Percentiles rank a stretch among this genome's conserved stretches.
Conservation (phyloP, 2,329 filamentous ascomycete genomes). For the Colletotrichum coccodes region DNA sequence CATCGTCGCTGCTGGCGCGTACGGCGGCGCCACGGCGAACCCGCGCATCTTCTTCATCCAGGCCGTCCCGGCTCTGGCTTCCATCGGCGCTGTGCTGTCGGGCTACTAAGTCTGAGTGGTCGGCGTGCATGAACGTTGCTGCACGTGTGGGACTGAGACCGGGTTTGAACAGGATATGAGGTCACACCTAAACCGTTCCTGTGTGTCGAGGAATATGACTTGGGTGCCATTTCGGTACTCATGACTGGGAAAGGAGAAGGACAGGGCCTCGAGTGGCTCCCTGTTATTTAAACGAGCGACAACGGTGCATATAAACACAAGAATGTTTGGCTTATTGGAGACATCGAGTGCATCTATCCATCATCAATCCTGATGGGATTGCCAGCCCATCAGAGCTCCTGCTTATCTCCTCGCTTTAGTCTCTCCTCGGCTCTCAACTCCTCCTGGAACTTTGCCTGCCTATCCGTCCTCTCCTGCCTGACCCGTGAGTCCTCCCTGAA, state of each 20-base stretch:
- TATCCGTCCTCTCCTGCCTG: conserved; percentile 21
- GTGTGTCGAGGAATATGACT: background rate
- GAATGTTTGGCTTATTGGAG: background rate
- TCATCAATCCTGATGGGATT: background rate
- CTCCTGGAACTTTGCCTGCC: conserved; percentile 18
- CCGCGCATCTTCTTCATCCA: conserved; percentile 56
- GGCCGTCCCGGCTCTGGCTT: conserved; percentile 46
- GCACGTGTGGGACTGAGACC: background rate
- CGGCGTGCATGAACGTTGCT: background rate
- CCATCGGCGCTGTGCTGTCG: conserved; percentile 41
- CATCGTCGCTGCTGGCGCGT: conserved; percentile 55
- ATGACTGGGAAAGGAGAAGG: background rate
- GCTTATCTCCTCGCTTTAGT: conserved; percentile 14
- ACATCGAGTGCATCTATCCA: too few relatives aligned
- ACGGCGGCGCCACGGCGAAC: conserved; percentile 54
- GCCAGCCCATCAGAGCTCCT: conserved; percentile 7
- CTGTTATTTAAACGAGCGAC: background rate
- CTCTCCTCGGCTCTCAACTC: conserved; percentile 17
- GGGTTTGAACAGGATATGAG: too few relatives aligned
- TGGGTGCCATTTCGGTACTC: background rate
- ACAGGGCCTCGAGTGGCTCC: background rate
- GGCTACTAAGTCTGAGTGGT: conserved; percentile 28
- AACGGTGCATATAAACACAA: background rate
- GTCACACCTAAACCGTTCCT: too few relatives aligned
- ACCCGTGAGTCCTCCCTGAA: conserved; percentile 19